Conservation (phyloP, 2,329 filamentous ascomycete species). For the Trichoderma aggressivum region DNA sequence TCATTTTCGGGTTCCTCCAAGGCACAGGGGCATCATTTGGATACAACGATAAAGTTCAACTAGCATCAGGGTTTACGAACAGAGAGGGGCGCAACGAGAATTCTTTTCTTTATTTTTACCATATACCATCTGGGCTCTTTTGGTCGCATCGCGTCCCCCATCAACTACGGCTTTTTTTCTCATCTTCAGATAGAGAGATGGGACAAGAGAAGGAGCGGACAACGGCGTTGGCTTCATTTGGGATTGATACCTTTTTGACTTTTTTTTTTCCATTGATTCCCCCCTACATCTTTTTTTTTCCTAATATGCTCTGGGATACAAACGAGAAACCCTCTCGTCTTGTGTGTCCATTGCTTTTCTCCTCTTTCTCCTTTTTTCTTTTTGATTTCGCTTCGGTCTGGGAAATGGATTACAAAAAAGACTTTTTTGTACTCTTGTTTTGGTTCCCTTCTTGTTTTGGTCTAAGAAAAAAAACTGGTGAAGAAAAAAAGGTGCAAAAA, state of each 20-base stretch:
- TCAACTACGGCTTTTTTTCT: neutral
- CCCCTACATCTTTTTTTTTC: neutral
- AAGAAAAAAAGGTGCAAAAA: neutral
- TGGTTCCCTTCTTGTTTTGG: neutral
- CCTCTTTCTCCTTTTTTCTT: neutral
- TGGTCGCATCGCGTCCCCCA: constrained; percentile 1
- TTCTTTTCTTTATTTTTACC: neutral
- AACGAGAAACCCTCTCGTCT: neutral
- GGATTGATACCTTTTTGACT: neutral
- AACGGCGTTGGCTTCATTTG: constrained; percentile 13
- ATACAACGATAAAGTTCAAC: constrained; percentile 10
- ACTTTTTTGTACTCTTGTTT: neutral
- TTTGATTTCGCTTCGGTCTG: neutral
- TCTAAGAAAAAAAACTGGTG: neutral
- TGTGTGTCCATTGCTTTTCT: neutral
- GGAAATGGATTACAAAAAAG: neutral
- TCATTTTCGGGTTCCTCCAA: neutral
- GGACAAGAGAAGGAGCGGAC: constrained; percentile 7
- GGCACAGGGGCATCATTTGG: neutral
- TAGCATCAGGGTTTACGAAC: neutral
- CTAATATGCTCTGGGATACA: neutral
- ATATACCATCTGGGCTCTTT: constrained; percentile 1
- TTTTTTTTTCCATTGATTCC: constrained; percentile 1
- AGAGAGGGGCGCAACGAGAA: neutral
- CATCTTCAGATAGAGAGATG: neutral